Evolutionary conservation across 2,329 filamentous ascomycete species (phyloP).

Genomic region (Paradendryphiella salina): DNA sequence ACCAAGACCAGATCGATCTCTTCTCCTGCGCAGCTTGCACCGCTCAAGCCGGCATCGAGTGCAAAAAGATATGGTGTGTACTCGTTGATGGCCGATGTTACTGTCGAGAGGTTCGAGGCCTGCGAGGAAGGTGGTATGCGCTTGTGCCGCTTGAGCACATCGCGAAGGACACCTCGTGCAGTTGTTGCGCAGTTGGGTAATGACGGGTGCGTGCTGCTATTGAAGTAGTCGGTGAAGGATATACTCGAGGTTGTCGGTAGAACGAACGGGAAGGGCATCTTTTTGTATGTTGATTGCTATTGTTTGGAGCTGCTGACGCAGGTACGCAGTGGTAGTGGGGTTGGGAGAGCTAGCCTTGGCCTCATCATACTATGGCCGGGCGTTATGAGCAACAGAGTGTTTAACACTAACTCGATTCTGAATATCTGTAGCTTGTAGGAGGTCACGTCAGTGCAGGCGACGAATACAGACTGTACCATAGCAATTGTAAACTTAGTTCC

Average conservation of each 20-base stretch:
- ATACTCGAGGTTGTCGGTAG: conserved; percentile 89
- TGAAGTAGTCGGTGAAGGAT: conserved; percentile 76
- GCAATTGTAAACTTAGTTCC: conserved; percentile 9
- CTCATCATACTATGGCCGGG: conserved; percentile 14
- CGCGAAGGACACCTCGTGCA: conserved; percentile 78
- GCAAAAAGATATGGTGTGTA: conserved; percentile 86
- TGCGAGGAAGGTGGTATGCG: conserved; percentile 74
- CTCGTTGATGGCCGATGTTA: conserved; percentile 69
- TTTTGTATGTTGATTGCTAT: conserved; percentile 18
- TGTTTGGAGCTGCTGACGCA: conserved; percentile 26
- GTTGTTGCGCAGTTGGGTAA: conserved; percentile 81
- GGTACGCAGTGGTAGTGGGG: conserved; percentile 33
- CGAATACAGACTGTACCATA: conserved; percentile 5
- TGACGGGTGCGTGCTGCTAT: conserved; percentile 83
- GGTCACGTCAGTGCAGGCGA: conserved; percentile 4
- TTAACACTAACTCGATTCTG: background rate
- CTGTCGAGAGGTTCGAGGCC: conserved; percentile 67
- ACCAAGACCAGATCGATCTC: conserved; percentile 69
- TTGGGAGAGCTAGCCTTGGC: conserved; percentile 26
- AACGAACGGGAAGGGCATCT: conserved; percentile 86
- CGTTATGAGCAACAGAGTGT: background rate
- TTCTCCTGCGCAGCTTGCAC: conserved; percentile 59
- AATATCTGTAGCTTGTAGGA: background rate
- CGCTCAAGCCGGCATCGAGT: conserved; percentile 71
- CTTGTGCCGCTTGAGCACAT: conserved; percentile 87